Base-by-base conservation (phyloP, 75 land plant genomes). In the Pseudotsuga menziesii region DNA sequence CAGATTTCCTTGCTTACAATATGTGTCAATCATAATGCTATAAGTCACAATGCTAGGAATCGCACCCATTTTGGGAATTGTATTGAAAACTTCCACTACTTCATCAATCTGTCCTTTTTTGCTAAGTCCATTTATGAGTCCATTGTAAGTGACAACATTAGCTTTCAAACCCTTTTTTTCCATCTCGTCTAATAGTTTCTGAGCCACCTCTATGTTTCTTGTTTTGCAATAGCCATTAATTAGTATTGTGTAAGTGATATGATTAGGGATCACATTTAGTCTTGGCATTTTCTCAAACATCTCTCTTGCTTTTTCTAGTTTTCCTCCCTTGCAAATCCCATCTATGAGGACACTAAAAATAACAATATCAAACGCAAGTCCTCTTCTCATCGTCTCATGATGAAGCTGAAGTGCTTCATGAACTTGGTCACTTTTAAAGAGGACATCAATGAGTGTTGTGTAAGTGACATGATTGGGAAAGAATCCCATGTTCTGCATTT, bases 401-500 rank as follows among this genome's bases (percentile, higher is more conserved):
- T 78, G 78, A 41, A 86, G n/a, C 27, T 25, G 58, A 61, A 77
- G 79, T 48, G 93, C 85, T 56, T 82, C 89, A 73, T 77, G 58
- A 5, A 25, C 57, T 55, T 67, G 80, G 8, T 81, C 84, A 4
- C 41, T 48, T 78, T 87, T 90, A 55, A 83, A 82, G 4, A 88
- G 81, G 2, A 84, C 82, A 78, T 87, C 88, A 19, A 91, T 76
- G 17, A 85, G 76, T 66, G 61, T 82, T 19, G 89, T 60, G 80
- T 93, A 93, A 9, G 89, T 76, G 12, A 88, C 82, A 81, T 88
- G 85, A 74, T 91, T 92, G 9, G 94, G 93, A 76, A 66, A 56
- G 35, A 85, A 74, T 27, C 83, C 92, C 78, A 77, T 77, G 57
- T 84, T 77, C 74, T 79, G 78, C 96, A 93, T 93, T 61, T 93